Percentiles rank a stretch among this genome's conserved stretches.
phyloP scores from a whole-genome alignment of 2,329 filamentous ascomycete species.

The Hymenoscyphus albidus region DNA sequence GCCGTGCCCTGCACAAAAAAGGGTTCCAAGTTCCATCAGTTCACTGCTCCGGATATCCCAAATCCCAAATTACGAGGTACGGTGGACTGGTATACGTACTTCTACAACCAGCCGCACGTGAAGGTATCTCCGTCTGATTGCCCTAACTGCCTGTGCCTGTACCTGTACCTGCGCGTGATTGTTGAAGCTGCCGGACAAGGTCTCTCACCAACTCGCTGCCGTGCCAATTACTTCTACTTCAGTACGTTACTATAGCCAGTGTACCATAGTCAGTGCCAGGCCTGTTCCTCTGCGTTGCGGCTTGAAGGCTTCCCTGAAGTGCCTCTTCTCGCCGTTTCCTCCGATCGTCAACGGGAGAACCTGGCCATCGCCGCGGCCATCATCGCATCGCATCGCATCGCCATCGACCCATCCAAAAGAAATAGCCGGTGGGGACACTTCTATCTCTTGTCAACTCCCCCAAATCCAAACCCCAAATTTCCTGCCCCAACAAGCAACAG shows the following conservation, averaged over 20 bases:
- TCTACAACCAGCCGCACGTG: not conserved
- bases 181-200: not conserved
- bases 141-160: not conserved
- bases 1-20: constrained; percentile 2
- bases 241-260: too few species aligned
- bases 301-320: not conserved
- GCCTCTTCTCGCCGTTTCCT: not conserved
- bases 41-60: too few species aligned
- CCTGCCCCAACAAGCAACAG: not conserved
- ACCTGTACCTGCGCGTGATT: not conserved
- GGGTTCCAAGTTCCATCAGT: not conserved
- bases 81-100: not conserved
- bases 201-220: not conserved
- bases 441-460: too few species aligned
- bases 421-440: too few species aligned
- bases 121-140: not conserved
- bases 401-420: not conserved
- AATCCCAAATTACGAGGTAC: too few species aligned
- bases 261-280: not conserved
- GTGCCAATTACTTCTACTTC: not conserved
- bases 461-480: not conserved
- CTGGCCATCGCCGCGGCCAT: not conserved
- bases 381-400: not conserved
- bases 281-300: not conserved
- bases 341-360: not conserved